phyloP scores from a whole-genome alignment of 2,329 filamentous ascomycete species.

The Huntiella bhutanensis region DNA sequence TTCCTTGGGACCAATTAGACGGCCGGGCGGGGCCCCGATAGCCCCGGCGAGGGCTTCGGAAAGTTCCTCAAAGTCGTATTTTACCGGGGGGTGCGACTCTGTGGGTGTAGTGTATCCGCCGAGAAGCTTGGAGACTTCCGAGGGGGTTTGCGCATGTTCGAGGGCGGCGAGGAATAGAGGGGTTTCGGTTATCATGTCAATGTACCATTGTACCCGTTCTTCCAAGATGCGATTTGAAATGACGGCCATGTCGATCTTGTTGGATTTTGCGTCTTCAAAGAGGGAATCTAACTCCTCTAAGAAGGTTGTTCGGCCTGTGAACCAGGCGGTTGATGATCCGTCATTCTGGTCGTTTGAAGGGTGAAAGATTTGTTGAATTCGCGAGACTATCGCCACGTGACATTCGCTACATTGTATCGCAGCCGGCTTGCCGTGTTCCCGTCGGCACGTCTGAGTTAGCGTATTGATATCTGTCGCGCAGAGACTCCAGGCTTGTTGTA shows the following conservation, averaged over 20 bases:
- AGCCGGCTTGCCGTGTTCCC: conserved; percentile 24
- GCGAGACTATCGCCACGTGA: conserved; percentile 27
- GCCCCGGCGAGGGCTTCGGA: conserved; percentile 13
- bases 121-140: conserved; percentile 18
- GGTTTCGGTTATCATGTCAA: conserved; percentile 23
- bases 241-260: conserved; percentile 23
- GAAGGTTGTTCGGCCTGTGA: conserved; percentile 28
- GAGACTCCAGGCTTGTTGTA: conserved; percentile 13
- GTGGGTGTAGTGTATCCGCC: not conserved
- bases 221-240: conserved; percentile 31
- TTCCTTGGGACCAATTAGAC: conserved; percentile 10
- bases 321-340: conserved; percentile 23
- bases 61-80: conserved; percentile 10
- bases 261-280: conserved; percentile 28
- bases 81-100: conserved; percentile 4
- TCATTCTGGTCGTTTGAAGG: not conserved
- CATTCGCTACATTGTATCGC: conserved; percentile 29
- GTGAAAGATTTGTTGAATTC: conserved; percentile 20
- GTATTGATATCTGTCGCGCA: conserved; percentile 24
- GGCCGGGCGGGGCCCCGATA: conserved; percentile 16
- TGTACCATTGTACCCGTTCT: conserved; percentile 35
- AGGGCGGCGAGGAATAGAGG: conserved; percentile 21
- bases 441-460: conserved; percentile 25
- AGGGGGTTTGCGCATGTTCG: conserved; percentile 15
- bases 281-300: conserved; percentile 29